Evolutionary conservation across 2,329 filamentous ascomycete genomes (phyloP).

Genomic region (Fusarium luffae): DNA sequence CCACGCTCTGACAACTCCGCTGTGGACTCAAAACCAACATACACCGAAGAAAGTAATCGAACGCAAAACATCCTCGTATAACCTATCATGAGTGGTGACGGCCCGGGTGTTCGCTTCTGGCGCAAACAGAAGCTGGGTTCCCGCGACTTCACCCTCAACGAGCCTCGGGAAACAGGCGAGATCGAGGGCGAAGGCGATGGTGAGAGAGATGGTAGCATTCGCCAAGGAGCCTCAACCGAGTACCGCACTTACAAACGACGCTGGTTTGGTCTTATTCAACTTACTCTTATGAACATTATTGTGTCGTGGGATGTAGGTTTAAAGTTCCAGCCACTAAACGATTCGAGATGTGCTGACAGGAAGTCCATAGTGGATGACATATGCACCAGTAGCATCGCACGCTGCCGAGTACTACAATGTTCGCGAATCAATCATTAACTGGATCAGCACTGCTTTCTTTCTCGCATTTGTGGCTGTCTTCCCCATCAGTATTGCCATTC

Average conservation of each 20-base stretch:
- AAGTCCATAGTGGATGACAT: conserved; percentile 80
- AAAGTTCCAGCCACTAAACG: neutral
- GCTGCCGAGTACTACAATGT: conserved; percentile 81
- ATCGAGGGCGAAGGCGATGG: conserved; percentile 38
- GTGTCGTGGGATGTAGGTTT: conserved; percentile 92
- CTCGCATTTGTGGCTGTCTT: conserved; percentile 82
- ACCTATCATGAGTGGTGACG: conserved; percentile 39
- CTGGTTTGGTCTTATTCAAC: conserved; percentile 86
- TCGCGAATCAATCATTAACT: conserved; percentile 83
- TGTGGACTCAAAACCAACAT: neutral
- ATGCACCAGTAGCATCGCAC: conserved; percentile 81
- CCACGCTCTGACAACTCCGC: neutral
- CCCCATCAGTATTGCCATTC: conserved; percentile 78
- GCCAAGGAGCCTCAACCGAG: conserved; percentile 46
- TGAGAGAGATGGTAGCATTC: conserved; percentile 41
- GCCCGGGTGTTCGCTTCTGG: conserved; percentile 44
- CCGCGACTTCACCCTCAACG: conserved; percentile 46
- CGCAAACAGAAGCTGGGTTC: conserved; percentile 47
- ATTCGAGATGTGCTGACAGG: conserved; percentile 21
- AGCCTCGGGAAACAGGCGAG: conserved; percentile 37
- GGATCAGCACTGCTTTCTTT: conserved; percentile 88
- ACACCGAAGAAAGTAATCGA: conserved; percentile 14
- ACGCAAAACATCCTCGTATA: conserved; percentile 14
- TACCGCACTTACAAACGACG: conserved; percentile 78
- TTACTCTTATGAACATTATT: conserved; percentile 90